Evolutionary conservation across 441 rosid genomes (phyloP), one percentile per base, ranked within the genome.

Genomic region (Erysimum cheiri): DNA sequence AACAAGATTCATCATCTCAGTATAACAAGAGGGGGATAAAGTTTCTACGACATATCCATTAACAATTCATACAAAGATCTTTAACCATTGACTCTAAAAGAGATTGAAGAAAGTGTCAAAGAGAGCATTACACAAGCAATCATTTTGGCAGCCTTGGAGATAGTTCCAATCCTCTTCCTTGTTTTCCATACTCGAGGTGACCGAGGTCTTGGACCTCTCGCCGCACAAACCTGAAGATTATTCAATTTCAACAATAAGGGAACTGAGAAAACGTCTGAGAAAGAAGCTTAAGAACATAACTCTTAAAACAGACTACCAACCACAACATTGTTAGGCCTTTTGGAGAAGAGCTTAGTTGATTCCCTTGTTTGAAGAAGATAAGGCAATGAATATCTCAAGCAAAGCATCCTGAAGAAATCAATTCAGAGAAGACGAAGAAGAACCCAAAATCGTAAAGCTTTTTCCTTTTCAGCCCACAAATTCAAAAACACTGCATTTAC

Each of bases 121-220:
- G 64, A 62, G 65, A 71, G 44, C 1, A 80, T 71, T 85, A 95
- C 97, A 72, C 88, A 87, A 44, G 76, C 74, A 67, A 95, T 89
- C 69, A 95, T 86, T 74, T 90, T 92, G 15, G 84, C 72, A 10
- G 97, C 82, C 49, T 95, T 95, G 60, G 99, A 90, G 74, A 95
- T 71, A 5, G 91, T 92, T 73, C 98, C 98, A 41, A 87, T 89
- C 69, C 83, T 83, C 69, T 60, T 83, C 53, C 63, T 89, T 12
- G 94, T 64, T 67, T 88, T 95, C 98, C 97, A 95, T 29, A 95
- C 98, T 74, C 97, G 88, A 66, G 95, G 99, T 72, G 79, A 81
- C 41, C 99, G 83, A 31, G 97, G 99, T 29, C 98, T 81, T 13
- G 99, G 99, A 78, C 98, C 99, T 87, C 85, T 92, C 0, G 90